These are phyloP conservation scores for Bryum argenteum DNA, from an alignment of 225 moss, liverwort and hornwort genomes.

Conservation along the genomic window DNA sequence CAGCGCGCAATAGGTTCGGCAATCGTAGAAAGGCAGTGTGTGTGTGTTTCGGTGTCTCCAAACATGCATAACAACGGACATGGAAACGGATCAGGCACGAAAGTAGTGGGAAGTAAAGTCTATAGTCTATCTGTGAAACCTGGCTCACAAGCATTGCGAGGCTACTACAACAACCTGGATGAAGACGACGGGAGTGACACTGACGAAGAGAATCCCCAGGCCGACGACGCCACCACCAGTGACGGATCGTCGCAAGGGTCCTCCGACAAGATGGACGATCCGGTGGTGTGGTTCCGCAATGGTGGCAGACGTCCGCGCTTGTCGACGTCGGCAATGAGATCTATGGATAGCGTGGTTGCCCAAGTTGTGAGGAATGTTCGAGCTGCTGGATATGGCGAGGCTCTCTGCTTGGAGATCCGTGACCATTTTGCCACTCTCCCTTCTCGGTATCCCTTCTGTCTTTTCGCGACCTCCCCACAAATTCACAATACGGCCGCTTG, in stretches of 20 bases:
- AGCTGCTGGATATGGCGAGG: conserved; percentile 69
- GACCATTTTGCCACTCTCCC: conserved; percentile 77
- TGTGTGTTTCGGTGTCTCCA: background rate
- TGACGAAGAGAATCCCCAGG: background rate
- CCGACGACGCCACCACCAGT: conserved; percentile 26
- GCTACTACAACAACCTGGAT: conserved; percentile 23
- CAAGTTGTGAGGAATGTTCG: conserved; percentile 71
- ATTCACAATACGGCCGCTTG: no score
- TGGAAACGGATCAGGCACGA: conserved; percentile 22
- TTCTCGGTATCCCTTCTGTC: conserved; percentile 46
- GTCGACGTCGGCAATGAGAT: conserved; percentile 37
- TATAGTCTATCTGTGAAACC: conserved; percentile 13
- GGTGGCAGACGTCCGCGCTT: conserved; percentile 31
- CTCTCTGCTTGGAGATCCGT: conserved; percentile 67
- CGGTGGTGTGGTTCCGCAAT: conserved; percentile 25
- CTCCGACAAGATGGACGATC: conserved; percentile 34
- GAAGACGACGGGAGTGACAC: conserved; percentile 34
- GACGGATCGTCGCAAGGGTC: conserved; percentile 34
- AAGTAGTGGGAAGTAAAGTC: conserved; percentile 37
- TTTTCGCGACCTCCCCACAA: no score
- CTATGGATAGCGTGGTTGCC: conserved; percentile 58
- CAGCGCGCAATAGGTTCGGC: background rate
- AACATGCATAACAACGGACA: conserved; percentile 34
- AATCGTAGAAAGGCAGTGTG: background rate
- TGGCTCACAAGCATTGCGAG: conserved; percentile 25